phyloP scores from a whole-genome alignment of 2,329 filamentous ascomycete genomes.

The Verticillium zaregamsianum region DNA sequence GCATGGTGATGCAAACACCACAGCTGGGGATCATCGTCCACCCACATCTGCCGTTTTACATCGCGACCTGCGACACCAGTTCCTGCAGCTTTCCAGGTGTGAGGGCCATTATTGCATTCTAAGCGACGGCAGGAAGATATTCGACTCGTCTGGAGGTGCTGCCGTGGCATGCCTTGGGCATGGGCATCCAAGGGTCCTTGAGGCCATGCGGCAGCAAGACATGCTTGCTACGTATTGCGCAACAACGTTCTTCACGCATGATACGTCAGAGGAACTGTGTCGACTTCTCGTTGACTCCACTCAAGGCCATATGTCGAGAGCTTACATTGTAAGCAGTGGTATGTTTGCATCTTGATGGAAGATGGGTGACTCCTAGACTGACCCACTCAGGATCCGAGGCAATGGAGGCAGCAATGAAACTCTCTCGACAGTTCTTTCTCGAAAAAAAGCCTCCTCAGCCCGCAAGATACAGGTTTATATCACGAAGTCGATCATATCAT shows the following conservation, averaged over 20 bases:
- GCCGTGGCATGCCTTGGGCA: conserved; percentile 71
- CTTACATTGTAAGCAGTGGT: conserved; percentile 26
- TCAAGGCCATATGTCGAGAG: conserved; percentile 28
- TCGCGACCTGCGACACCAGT: not conserved
- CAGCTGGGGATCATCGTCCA: not conserved
- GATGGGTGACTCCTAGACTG: not conserved
- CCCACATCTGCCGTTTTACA: not conserved
- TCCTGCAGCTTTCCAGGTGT: not conserved
- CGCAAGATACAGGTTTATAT: conserved; percentile 60
- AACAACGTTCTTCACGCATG: conserved; percentile 37
- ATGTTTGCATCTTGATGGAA: not conserved
- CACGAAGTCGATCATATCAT: conserved; percentile 65
- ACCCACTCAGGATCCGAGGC: conserved; percentile 44
- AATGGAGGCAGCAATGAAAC: conserved; percentile 44
- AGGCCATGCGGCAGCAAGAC: conserved; percentile 57
- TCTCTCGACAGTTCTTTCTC: conserved; percentile 43
- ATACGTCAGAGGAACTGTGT: conserved; percentile 38
- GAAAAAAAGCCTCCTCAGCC: conserved; percentile 37
- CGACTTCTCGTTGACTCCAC: conserved; percentile 32
- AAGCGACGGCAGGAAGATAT: conserved; percentile 33
- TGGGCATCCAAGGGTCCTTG: conserved; percentile 53
- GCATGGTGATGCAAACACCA: not conserved
- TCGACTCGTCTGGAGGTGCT: conserved; percentile 71
- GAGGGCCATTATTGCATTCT: not conserved
- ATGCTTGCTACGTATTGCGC: conserved; percentile 45